Base-by-base conservation (phyloP, 2,329 filamentous ascomycete genomes). In the Bretziella fagacearum region DNA sequence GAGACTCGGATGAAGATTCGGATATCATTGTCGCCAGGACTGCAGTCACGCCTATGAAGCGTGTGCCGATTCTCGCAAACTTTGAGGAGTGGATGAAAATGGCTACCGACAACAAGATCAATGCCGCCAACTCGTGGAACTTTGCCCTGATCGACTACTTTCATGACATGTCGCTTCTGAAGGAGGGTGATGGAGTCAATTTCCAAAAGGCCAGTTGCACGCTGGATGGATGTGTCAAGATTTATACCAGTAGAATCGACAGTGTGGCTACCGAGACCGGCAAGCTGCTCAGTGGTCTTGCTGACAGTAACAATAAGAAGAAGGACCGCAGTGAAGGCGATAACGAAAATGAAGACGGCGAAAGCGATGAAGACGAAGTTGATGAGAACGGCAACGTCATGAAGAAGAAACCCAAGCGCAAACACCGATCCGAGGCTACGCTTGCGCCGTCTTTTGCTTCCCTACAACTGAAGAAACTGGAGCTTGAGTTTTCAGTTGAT, bases 31-130 rank as follows among this genome's bases (percentile, higher is more conserved):
- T 84, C 39, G 77, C 75, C 50, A 81, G 83, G 26, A 76, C 70
- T 53, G 84, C 81, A 30, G 81, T 93, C 46, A 95, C 91, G 51
- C 91, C 89, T 46, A 89, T 93, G 81, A 94, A 94, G 71, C 82
- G 87, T 52, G 84, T 94, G 23, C 91, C 91, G 1, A 82, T 98
- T 56, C 69, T 98, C 47, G 91, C 91, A 58, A 98, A 98, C 64
- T 98, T 96, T 57, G 91, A 98, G 62, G 91, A 98, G 61, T 96
- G 89, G 91, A 96, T 98, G 86, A 98, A 96, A 71, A 93, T 98
- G 86, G 91, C 91, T 2, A 96, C 91, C 13, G 91, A 98, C 67
- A 98, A 98, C 66, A 91, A 91, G 64, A 98, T 98, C 70, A 98
- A 96, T 60, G 89, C 91, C 42, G 78, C 81, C 51, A 98, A 98